phyloP scores from a whole-genome alignment of 805 yeast genomes.

The Peterozyma toletana region DNA sequence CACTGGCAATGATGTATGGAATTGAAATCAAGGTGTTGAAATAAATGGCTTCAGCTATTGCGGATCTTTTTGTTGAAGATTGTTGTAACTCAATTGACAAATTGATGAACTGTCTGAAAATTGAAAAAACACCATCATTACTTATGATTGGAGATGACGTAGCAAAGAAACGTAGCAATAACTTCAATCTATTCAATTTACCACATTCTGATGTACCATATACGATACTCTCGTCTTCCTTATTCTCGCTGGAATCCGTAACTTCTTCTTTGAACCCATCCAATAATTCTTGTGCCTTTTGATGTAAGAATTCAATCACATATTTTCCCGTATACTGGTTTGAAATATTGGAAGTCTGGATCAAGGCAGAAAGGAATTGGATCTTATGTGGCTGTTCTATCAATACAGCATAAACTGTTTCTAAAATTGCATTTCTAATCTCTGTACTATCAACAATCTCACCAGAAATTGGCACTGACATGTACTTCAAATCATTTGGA shows the following conservation, averaged over 20 bases:
- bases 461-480: conserved; percentile 57
- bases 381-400: conserved; percentile 91
- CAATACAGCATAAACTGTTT: conserved; percentile 60
- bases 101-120: conserved; percentile 47
- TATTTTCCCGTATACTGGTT: conserved; percentile 61
- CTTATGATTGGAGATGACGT: conserved; percentile 58
- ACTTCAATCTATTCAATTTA: conserved; percentile 63
- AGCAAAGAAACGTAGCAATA: conserved; percentile 63
- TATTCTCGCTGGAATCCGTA: conserved; percentile 1
- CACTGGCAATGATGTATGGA: conserved; percentile 37
- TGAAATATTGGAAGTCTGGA: conserved; percentile 58
- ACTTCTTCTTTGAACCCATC: conserved; percentile 17
- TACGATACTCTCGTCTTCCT: conserved; percentile 8
- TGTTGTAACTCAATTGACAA: conserved; percentile 51
- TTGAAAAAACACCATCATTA: conserved; percentile 29
- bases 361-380: conserved; percentile 59
- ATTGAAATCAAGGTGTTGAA: conserved; percentile 53
- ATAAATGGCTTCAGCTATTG: conserved; percentile 62
- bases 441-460: conserved; percentile 58
- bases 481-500: conserved; percentile 50
- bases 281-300: conserved; percentile 50
- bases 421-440: conserved; percentile 50
- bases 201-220: conserved; percentile 36
- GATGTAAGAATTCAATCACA: conserved; percentile 63
- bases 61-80: conserved; percentile 30